These are phyloP conservation scores for Acorus calamus DNA, from an alignment of 106 monocot genomes.

Conservation along the genomic window DNA sequence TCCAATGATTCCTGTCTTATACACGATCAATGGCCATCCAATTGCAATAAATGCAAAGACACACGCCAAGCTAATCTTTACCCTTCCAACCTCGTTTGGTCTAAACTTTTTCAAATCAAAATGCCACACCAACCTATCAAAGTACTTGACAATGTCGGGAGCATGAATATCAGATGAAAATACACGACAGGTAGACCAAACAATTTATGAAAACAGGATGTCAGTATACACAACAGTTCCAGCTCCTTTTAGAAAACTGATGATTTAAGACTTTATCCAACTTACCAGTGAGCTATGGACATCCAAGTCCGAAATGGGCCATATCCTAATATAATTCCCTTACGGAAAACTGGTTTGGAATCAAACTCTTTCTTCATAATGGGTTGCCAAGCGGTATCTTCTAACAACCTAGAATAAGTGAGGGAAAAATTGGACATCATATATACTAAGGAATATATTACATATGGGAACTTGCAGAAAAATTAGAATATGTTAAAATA, in stretches of 20 bases:
- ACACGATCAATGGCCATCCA: conserved; percentile 84
- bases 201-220: no score
- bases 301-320: conserved; percentile 92
- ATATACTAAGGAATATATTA: no score
- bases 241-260: no score
- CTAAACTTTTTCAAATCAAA: conserved; percentile 87
- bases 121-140: conserved; percentile 64
- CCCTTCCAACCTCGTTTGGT: conserved; percentile 70
- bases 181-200: neutral
- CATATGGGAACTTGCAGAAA: no score
- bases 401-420: conserved; percentile 43
- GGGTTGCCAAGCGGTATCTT: conserved; percentile 97
- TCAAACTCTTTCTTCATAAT: conserved; percentile 59
- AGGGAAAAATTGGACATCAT: neutral
- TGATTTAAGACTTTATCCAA: neutral
- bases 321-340: conserved; percentile 66
- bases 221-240: no score
- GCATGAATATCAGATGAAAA: conserved; percentile 7
- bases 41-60: conserved; percentile 83
- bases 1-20: conserved; percentile 63
- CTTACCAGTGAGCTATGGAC: conserved; percentile 91
- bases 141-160: conserved; percentile 9
- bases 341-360: conserved; percentile 33
- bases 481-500: no score
- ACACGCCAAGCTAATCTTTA: conserved; percentile 89